These are phyloP conservation scores for Neoboletus subvelutipes DNA, from an alignment of 768 basidiomycete genomes.

Conservation along the genomic window DNA sequence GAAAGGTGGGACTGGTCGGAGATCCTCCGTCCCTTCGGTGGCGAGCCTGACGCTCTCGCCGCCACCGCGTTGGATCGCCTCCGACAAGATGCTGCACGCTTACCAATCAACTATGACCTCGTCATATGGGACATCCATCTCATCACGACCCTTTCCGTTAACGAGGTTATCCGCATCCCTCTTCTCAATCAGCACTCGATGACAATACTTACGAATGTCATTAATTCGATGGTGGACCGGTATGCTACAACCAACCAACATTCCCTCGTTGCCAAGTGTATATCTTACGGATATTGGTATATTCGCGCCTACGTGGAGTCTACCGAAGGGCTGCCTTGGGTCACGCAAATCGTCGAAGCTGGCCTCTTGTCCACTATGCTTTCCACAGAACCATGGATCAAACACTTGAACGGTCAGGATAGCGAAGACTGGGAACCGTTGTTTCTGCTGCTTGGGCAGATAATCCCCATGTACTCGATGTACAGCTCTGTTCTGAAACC, in stretches of 20 bases:
- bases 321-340: constrained; percentile 27
- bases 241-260: constrained; percentile 4
- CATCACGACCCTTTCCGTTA: constrained; percentile 26
- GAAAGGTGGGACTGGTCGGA: constrained; percentile 31
- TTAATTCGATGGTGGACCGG: constrained; percentile 15
- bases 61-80: constrained; percentile 26
- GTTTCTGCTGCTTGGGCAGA: constrained; percentile 21
- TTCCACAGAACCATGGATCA: constrained; percentile 27
- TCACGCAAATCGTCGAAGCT: constrained; percentile 25
- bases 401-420: constrained; percentile 14
- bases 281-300: constrained; percentile 33
- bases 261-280: constrained; percentile 20
- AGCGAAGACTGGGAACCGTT: constrained; percentile 32
- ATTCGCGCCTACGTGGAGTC: constrained; percentile 29
- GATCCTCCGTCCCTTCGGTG: constrained; percentile 24
- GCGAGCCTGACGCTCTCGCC: constrained; percentile 19
- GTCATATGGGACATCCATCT: constrained; percentile 33
- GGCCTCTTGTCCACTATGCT: constrained; percentile 27
- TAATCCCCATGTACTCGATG: constrained; percentile 30
- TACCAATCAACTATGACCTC: constrained; percentile 26
- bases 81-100: constrained; percentile 20
- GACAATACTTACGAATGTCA: constrained; percentile 14
- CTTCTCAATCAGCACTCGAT: constrained; percentile 26
- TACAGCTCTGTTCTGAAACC: constrained; percentile 21
- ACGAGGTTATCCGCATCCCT: constrained; percentile 23